These are phyloP conservation scores for Psophocarpus tetragonolobus DNA, from an alignment of 306 rosid species.

Conservation along the genomic window DNA sequence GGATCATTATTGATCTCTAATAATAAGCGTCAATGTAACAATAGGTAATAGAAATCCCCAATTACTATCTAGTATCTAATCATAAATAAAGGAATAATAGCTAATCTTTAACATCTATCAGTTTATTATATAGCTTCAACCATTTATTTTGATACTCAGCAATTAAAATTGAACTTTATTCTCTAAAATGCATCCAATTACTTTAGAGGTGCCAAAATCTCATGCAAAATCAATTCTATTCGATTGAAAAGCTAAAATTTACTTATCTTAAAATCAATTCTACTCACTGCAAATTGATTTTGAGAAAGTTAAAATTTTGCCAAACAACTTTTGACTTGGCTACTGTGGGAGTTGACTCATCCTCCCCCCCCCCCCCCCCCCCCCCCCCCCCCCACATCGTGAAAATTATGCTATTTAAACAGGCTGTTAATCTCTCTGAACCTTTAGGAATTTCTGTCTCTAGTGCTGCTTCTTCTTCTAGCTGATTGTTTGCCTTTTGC, in stretches of 20 bases:
- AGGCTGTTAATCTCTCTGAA: neutral
- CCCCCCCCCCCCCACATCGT: neutral
- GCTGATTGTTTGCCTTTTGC: constrained; percentile 1
- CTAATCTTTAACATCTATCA: too few species aligned
- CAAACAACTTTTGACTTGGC: neutral
- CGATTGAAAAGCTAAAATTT: neutral
- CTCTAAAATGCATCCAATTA: neutral
- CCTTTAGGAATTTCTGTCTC: constrained; percentile 13
- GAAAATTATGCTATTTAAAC: neutral
- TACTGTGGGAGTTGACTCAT: neutral
- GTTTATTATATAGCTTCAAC: neutral
- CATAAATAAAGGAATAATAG: too few species aligned
- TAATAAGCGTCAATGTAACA: too few species aligned
- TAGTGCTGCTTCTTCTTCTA: constrained; percentile 15
- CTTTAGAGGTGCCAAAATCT: neutral
- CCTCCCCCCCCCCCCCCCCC: neutral
- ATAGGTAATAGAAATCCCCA: too few species aligned
- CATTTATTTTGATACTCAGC: neutral
- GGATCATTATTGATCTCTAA: too few species aligned
- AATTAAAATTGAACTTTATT: neutral
- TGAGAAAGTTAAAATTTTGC: neutral
- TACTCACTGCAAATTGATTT: neutral
- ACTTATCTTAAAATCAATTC: neutral
- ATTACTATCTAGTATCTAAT: too few species aligned
- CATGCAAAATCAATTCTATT: neutral